Evolutionary conservation across 805 yeast genomes (phyloP).

Genomic region (Maudiozyma turicensis): DNA sequence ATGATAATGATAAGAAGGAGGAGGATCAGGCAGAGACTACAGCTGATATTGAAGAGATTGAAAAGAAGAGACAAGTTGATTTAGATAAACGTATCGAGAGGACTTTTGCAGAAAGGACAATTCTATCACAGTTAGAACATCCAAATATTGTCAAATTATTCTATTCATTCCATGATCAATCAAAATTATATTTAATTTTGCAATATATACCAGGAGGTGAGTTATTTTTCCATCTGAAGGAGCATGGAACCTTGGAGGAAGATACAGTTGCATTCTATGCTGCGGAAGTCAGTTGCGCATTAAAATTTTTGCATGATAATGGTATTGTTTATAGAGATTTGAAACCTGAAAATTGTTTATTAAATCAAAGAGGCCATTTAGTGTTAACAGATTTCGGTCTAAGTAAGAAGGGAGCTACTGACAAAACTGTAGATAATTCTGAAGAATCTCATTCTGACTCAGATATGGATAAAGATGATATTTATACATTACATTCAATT

Average conservation of each 20-base stretch:
- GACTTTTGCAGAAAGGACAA: constrained; percentile 71
- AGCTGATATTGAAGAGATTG: not conserved
- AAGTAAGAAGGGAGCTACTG: constrained; percentile 34
- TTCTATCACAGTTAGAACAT: constrained; percentile 60
- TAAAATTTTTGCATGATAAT: constrained; percentile 62
- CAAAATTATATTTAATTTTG: constrained; percentile 62
- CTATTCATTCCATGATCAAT: constrained; percentile 75
- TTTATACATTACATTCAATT: constrained; percentile 30
- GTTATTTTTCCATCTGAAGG: constrained; percentile 39
- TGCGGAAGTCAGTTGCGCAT: constrained; percentile 73
- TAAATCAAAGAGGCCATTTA: constrained; percentile 63
- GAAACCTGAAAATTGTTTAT: constrained; percentile 80
- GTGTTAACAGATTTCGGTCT: constrained; percentile 82
- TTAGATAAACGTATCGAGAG: constrained; percentile 51
- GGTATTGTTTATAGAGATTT: constrained; percentile 84
- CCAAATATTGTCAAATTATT: constrained; percentile 74
- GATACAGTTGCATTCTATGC: constrained; percentile 64
- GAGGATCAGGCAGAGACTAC: constrained; percentile 14
- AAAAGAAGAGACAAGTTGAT: constrained; percentile 1
- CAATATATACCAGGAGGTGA: constrained; percentile 91
- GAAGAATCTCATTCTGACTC: constrained; percentile 1
- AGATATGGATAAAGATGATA: constrained; percentile 21
- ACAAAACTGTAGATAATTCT: constrained; percentile 3
- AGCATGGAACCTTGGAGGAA: constrained; percentile 41
- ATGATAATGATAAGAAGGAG: constrained; percentile 13